Percentiles rank a stretch among this genome's conserved stretches.
These are phyloP conservation scores for Solanum piurae DNA, from an alignment of 257 asterid genomes.

Conservation along the genomic window DNA sequence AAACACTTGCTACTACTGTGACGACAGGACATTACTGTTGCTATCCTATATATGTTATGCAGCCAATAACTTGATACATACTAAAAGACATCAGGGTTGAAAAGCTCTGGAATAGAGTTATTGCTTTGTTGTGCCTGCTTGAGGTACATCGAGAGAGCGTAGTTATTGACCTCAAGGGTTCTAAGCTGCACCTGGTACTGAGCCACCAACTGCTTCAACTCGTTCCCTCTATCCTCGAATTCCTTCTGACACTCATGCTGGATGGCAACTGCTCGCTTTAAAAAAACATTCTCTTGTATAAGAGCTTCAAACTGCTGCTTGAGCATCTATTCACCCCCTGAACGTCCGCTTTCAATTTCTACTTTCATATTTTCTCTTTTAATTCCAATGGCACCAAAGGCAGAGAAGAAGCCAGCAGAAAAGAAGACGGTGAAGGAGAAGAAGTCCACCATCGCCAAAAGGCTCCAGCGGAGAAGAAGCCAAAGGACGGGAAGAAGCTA, in stretches of 20 bases:
- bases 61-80: background rate
- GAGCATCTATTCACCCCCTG: slow-evolving; percentile 19
- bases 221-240: slow-evolving; percentile 60
- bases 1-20: background rate
- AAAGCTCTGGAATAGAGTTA: slow-evolving; percentile 57
- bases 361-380: slow-evolving; percentile 22
- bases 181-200: slow-evolving; percentile 86
- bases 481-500: background rate
- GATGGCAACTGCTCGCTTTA: slow-evolving; percentile 76
- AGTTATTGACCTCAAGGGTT: slow-evolving; percentile 84
- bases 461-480: background rate
- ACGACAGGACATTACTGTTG: background rate
- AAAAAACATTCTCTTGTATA: slow-evolving; percentile 57
- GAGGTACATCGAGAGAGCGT: slow-evolving; percentile 78
- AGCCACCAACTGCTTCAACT: slow-evolving; percentile 67
- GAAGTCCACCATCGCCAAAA: background rate
- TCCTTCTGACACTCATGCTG: slow-evolving; percentile 89
- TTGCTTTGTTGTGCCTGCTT: slow-evolving; percentile 75
- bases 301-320: slow-evolving; percentile 68
- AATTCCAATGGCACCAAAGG: background rate
- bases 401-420: too few species aligned
- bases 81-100: slow-evolving; percentile 74
- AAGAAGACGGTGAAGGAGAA: background rate
- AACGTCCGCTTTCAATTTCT: background rate
- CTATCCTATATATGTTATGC: background rate